These are phyloP conservation scores for Babesia sp. DNA, from an alignment of 169 alveolate genomes.

Conservation along the genomic window DNA sequence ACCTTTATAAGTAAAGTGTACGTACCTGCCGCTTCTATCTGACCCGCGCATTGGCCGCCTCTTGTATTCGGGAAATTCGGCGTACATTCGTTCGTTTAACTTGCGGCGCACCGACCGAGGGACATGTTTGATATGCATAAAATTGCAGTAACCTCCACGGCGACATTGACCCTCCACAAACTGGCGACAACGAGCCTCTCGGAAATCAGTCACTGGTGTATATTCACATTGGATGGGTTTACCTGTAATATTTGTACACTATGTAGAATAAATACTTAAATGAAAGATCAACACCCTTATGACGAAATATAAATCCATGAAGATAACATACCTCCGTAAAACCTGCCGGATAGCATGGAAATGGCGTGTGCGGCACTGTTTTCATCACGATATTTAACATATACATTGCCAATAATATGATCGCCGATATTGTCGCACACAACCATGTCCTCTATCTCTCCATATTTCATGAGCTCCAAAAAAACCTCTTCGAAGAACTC, in stretches of 20 bases:
- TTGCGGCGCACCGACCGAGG: conserved; percentile 91
- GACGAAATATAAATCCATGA: background rate
- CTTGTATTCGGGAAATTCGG: conserved; percentile 95
- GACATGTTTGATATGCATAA: conserved; percentile 98
- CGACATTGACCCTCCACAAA: conserved; percentile 97
- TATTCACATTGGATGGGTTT: conserved; percentile 93
- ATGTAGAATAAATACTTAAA: background rate
- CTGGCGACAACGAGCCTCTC: conserved; percentile 98
- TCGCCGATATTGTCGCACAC: conserved; percentile 99
- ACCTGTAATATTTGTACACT: conserved; percentile 53
- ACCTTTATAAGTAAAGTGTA: background rate
- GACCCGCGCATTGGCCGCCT: conserved; percentile 71
- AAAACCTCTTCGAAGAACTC: conserved; percentile 98
- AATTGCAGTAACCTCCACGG: conserved; percentile 98
- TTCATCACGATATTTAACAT: conserved; percentile 94
- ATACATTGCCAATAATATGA: conserved; percentile 98
- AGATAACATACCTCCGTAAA: conserved; percentile 81
- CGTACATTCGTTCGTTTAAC: conserved; percentile 94
- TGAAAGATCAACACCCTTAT: background rate
- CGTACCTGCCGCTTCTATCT: conserved; percentile 58
- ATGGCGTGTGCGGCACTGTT: conserved; percentile 94
- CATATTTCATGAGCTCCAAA: conserved; percentile 94
- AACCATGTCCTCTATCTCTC: conserved; percentile 96
- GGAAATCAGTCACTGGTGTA: conserved; percentile 99
- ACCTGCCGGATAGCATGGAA: conserved; percentile 91